A percentile compares a stretch with the other conserved stretches of the same genome.
phyloP scores from a whole-genome alignment of 2,329 filamentous ascomycete species.

The Hymenoscyphus linearis region DNA sequence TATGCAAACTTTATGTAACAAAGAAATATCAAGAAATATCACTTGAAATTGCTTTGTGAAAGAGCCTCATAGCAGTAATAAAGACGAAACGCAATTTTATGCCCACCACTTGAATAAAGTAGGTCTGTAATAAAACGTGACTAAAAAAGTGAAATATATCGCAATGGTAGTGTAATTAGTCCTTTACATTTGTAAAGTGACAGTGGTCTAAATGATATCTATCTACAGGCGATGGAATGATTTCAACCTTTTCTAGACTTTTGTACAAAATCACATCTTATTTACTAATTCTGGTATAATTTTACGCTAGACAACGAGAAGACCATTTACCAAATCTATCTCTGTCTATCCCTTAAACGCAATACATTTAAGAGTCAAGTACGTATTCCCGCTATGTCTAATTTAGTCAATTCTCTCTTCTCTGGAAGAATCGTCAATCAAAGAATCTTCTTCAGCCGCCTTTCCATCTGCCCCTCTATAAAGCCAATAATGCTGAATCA shows the following conservation, averaged over 20 bases:
- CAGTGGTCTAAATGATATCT: too few species aligned
- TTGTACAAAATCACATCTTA: not conserved
- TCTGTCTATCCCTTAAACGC: not conserved
- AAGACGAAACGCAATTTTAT: too few species aligned
- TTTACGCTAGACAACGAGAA: not conserved
- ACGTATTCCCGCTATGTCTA: not conserved
- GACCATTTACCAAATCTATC: not conserved
- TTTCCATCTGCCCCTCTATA: slow-evolving; percentile 44
- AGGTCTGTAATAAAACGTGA: too few species aligned
- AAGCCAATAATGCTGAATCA: slow-evolving; percentile 80
- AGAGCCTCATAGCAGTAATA: too few species aligned
- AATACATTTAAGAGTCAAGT: not conserved
- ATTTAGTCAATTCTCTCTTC: slow-evolving; percentile 16
- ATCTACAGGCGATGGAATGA: not conserved
- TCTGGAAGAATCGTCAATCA: slow-evolving; percentile 11
- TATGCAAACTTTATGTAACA: too few species aligned
- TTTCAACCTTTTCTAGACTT: not conserved
- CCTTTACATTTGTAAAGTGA: too few species aligned
- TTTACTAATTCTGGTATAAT: not conserved
- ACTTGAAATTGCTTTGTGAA: too few species aligned
- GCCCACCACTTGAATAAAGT: too few species aligned
- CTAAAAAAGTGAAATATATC: too few species aligned
- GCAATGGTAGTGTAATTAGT: too few species aligned
- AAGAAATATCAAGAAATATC: too few species aligned
- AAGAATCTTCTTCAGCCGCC: slow-evolving; percentile 18